These are phyloP conservation scores for Phytophthora crassamura DNA, from an alignment of 352 stramenopile species.

Conservation along the genomic window DNA sequence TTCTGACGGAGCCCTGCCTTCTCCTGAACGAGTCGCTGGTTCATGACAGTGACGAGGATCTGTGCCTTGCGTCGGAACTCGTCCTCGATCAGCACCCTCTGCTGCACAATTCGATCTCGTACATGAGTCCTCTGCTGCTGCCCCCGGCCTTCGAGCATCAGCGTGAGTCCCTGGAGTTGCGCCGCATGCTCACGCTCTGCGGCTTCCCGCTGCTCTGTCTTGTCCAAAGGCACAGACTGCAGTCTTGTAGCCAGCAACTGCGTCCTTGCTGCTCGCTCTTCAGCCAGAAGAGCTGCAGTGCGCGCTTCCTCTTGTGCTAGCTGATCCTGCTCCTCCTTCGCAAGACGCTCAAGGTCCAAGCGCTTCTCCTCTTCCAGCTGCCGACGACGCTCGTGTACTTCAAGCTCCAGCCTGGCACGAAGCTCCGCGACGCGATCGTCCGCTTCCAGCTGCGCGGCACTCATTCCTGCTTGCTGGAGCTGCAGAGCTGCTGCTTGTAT, in stretches of 20 bases:
- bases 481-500: conserved; percentile 23
- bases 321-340: conserved; percentile 31
- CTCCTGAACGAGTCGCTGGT: conserved; percentile 57
- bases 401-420: conserved; percentile 53
- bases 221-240: conserved; percentile 4
- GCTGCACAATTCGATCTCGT: conserved; percentile 25
- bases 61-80: conserved; percentile 59
- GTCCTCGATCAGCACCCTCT: conserved; percentile 48
- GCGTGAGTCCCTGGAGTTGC: conserved; percentile 50
- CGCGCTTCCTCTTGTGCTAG: conserved; percentile 35
- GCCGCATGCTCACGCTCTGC: conserved; percentile 38
- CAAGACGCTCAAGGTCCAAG: conserved; percentile 36
- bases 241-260: conserved; percentile 37
- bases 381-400: conserved; percentile 53
- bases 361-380: conserved; percentile 50
- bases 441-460: conserved; percentile 15
- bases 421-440: conserved; percentile 57
- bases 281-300: conserved; percentile 33
- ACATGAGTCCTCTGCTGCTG: conserved; percentile 37
- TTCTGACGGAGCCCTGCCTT: conserved; percentile 54
- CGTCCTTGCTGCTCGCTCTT: conserved; percentile 49
- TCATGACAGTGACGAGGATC: conserved; percentile 55
- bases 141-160: conserved; percentile 57
- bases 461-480: not conserved
- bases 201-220: conserved; percentile 19